These are phyloP conservation scores for Rosa multiflora DNA, from an alignment of 306 rosid genomes.

Conservation along the genomic window DNA sequence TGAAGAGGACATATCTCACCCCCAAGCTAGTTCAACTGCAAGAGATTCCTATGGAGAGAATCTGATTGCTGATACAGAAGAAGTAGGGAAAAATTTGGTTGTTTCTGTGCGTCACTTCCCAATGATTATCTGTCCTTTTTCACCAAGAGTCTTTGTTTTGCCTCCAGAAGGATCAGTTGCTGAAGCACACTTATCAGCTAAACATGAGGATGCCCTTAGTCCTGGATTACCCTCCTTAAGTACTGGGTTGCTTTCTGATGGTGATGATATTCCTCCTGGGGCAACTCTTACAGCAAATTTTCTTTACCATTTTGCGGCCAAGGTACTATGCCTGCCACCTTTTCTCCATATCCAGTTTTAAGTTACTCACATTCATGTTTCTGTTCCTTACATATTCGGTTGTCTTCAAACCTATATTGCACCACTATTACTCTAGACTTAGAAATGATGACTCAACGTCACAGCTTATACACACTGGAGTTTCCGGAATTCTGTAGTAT, in stretches of 20 bases:
- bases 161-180: constrained; percentile 89
- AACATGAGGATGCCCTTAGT: constrained; percentile 71
- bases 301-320: constrained; percentile 83
- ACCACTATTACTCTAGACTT: not conserved
- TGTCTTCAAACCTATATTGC: constrained; percentile 13
- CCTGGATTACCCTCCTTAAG: constrained; percentile 86
- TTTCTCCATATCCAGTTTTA: constrained; percentile 17
- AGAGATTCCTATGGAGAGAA: constrained; percentile 49
- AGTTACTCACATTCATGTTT: not conserved
- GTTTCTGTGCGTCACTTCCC: constrained; percentile 92
- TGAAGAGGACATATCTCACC: constrained; percentile 45
- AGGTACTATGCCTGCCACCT: constrained; percentile 49
- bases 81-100: constrained; percentile 54
- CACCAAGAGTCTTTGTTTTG: constrained; percentile 91
- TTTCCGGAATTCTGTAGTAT: not conserved
- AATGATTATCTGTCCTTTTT: constrained; percentile 76
- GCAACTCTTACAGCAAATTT: constrained; percentile 86
- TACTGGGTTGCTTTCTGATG: constrained; percentile 67
- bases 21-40: constrained; percentile 58
- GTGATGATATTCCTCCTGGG: constrained; percentile 91
- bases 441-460: not conserved
- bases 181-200: constrained; percentile 66
- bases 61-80: constrained; percentile 41
- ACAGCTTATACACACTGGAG: constrained; percentile 4
- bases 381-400: not conserved